Conservation (phyloP, 2,329 filamentous ascomycete species). For the Chrysoporthe puriensis region DNA sequence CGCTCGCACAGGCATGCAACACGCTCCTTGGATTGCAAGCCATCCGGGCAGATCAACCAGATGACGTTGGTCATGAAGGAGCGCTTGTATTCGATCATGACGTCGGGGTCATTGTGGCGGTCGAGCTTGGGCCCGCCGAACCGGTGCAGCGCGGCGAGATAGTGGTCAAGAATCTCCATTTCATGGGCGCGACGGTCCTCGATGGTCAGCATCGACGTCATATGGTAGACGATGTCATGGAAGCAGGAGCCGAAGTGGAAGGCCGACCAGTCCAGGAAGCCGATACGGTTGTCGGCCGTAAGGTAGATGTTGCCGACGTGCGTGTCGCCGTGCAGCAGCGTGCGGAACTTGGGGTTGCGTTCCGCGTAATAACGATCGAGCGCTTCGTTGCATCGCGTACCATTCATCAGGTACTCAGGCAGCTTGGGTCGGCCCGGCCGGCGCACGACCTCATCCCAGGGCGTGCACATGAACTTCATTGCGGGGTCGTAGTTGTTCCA, state of each 20-base stretch:
- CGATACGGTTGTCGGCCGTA: conserved; percentile 28
- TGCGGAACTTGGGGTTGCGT: conserved; percentile 39
- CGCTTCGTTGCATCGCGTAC: conserved; percentile 36
- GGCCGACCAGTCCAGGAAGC: conserved; percentile 44
- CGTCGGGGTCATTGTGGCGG: conserved; percentile 34
- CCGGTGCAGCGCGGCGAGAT: conserved; percentile 35
- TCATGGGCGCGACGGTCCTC: conserved; percentile 41
- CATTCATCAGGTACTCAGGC: conserved; percentile 35
- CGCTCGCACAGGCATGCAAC: conserved; percentile 39
- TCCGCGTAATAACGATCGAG: conserved; percentile 39
- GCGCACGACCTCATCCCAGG: conserved; percentile 34
- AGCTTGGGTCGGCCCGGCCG: conserved; percentile 35
- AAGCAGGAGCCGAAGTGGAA: conserved; percentile 41
- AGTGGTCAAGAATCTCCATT: conserved; percentile 40
- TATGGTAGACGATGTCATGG: conserved; percentile 43
- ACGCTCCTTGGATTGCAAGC: conserved; percentile 42
- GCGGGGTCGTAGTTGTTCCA: conserved; percentile 36
- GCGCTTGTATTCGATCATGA: conserved; percentile 38
- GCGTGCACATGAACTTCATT: conserved; percentile 33
- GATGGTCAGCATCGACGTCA: conserved; percentile 38
- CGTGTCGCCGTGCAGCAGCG: conserved; percentile 41
- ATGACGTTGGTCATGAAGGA: conserved; percentile 40
- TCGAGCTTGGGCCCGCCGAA: conserved; percentile 35
- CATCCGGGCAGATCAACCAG: conserved; percentile 37
- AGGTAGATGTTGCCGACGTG: conserved; percentile 43